Base-by-base conservation (phyloP, 1,139 yeast species). In the Nakaseomyces bracarensis region DNA sequence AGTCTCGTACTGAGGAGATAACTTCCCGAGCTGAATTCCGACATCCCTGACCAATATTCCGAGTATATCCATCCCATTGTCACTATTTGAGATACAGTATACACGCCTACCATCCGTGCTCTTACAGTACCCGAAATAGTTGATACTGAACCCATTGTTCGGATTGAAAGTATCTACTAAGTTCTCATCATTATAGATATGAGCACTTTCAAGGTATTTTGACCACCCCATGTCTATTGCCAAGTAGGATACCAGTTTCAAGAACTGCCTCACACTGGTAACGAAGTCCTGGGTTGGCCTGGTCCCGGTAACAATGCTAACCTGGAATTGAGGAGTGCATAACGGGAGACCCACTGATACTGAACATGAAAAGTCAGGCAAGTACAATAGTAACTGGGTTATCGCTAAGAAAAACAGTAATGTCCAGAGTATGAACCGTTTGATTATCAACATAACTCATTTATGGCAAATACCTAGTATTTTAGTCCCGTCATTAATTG, bases 231-330 rank as follows among this genome's bases (percentile, higher is more conserved):
- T 67, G 51, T 78, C 83, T 35, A 70, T 67, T 0, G 82, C 79
- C 44, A 78, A 60, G 50, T 72, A 76, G 0, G 82, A 71, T 10
- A 77, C 56, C 48, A 77, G 65, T 48, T 68, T 69, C 39, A 77
- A 59, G 14, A 75, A 73, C 46, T 75, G 79, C 43, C 71, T 65
- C 9, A 74, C 65, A 3, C 71, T 65, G 4, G 60, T 53, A 16
- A 71, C 53, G 16, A 71, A 63, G 15, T 62, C 56, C 38, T 58
- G 54, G 4, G 72, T 67, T 19, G 62, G 58, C 1, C 61, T 53
- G 1, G 74, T 62, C 36, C 63, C 61, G 23, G 67, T 70, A 8
- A 61, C 55, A 39, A 71, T 57, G 34, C 66, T 63, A 34, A 75
- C 55, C 4, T 65, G 66, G 25, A 71, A 59, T 39, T 73, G 77